phyloP scores from a whole-genome alignment of 2,329 filamentous ascomycete genomes.

The Blastomyces gilchristii region DNA sequence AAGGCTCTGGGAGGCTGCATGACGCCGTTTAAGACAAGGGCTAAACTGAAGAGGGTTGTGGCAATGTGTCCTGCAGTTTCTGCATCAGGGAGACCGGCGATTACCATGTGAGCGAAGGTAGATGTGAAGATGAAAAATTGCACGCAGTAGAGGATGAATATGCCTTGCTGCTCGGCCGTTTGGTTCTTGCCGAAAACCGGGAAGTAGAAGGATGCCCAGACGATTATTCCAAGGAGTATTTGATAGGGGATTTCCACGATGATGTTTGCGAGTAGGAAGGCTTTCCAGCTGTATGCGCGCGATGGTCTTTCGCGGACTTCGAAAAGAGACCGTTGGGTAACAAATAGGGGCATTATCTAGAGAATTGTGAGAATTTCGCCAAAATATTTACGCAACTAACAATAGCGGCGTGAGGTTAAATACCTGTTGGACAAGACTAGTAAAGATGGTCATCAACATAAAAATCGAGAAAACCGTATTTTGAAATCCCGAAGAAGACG shows the following conservation, averaged over 20 bases:
- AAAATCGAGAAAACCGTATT: slow-evolving; percentile 83
- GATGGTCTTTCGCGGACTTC: slow-evolving; percentile 76
- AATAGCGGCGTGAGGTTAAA: slow-evolving; percentile 53
- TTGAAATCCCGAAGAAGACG: slow-evolving; percentile 66
- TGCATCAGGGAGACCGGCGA: slow-evolving; percentile 63
- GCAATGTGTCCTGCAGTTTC: slow-evolving; percentile 68
- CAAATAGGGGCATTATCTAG: slow-evolving; percentile 65
- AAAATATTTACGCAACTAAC: slow-evolving; percentile 18
- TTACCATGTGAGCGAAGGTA: slow-evolving; percentile 70
- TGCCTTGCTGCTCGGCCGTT: slow-evolving; percentile 57
- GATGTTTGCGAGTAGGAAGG: slow-evolving; percentile 75
- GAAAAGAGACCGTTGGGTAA: slow-evolving; percentile 69
- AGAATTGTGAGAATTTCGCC: slow-evolving; percentile 4
- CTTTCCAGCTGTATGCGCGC: slow-evolving; percentile 75
- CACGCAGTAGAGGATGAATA: slow-evolving; percentile 69
- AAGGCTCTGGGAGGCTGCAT: slow-evolving; percentile 53
- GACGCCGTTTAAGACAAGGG: slow-evolving; percentile 63
- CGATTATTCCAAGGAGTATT: slow-evolving; percentile 58
- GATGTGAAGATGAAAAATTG: slow-evolving; percentile 70
- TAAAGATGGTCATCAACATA: slow-evolving; percentile 54
- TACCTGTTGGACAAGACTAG: slow-evolving; percentile 44
- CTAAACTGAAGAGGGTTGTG: slow-evolving; percentile 62
- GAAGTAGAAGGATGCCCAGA: slow-evolving; percentile 79
- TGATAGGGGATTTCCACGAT: slow-evolving; percentile 82
- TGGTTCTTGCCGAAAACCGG: slow-evolving; percentile 55